A percentile compares a stretch with the other conserved stretches of the same genome.
phyloP scores from a whole-genome alignment of 495 filamentous ascomycete species.

The Penicillium herquei region DNA sequence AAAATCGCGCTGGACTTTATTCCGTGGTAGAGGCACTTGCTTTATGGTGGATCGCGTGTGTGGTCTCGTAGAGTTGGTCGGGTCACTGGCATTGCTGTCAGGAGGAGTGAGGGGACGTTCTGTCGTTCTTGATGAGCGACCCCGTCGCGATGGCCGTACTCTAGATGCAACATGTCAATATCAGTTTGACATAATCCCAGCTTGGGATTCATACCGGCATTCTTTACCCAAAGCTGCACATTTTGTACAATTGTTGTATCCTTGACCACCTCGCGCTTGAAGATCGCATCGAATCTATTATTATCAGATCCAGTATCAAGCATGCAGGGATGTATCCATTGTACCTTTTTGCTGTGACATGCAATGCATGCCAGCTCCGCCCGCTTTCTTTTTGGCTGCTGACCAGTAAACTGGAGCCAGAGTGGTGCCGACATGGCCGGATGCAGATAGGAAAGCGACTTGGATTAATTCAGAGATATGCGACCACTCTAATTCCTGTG shows the following conservation, averaged over 20 bases:
- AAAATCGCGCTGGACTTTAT: not conserved
- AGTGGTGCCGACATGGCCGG: slow-evolving; percentile 5
- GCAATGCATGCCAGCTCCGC: slow-evolving; percentile 33
- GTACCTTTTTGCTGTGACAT: slow-evolving; percentile 38
- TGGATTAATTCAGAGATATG: not conserved
- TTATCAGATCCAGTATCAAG: not conserved
- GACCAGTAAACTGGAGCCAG: slow-evolving; percentile 19
- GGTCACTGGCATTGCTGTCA: slow-evolving; percentile 6
- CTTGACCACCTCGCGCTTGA: slow-evolving; percentile 23
- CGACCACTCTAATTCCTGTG: too few species aligned
- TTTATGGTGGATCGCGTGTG: not conserved
- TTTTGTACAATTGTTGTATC: slow-evolving; percentile 27
- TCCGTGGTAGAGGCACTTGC: not conserved
- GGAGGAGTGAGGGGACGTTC: slow-evolving; percentile 8
- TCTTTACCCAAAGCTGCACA: slow-evolving; percentile 25
- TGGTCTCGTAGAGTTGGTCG: not conserved
- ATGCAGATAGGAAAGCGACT: not conserved
- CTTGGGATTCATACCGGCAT: slow-evolving; percentile 18
- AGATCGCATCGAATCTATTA: slow-evolving; percentile 33
- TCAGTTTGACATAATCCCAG: not conserved
- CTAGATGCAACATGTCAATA: not conserved
- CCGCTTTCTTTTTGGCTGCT: slow-evolving; percentile 28
- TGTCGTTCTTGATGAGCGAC: slow-evolving; percentile 9
- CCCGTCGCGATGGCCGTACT: slow-evolving; percentile 19
- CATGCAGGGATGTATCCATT: not conserved